These are phyloP conservation scores for Cyclocybe cylindracea DNA, from an alignment of 768 basidiomycete species.

Conservation along the genomic window DNA sequence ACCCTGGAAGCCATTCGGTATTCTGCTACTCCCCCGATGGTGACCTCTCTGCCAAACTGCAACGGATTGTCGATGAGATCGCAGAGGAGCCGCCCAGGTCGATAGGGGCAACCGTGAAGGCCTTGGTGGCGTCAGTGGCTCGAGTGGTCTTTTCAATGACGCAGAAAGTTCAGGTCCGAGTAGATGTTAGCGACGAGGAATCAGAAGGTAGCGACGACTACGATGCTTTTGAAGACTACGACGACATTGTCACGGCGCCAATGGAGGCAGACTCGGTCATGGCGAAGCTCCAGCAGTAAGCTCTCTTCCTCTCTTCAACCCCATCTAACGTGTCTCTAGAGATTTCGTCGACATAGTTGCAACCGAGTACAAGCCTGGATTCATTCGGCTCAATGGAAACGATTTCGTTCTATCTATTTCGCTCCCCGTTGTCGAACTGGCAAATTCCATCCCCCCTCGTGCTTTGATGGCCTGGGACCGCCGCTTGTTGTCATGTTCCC, in stretches of 20 bases:
- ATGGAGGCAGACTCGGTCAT: slow-evolving; percentile 23
- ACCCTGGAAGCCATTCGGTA: slow-evolving; percentile 58
- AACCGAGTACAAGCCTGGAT: slow-evolving; percentile 59
- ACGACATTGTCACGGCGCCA: slow-evolving; percentile 30
- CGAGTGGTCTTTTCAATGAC: slow-evolving; percentile 15
- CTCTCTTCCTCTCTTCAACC: neutral
- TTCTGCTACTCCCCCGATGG: slow-evolving; percentile 56
- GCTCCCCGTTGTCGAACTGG: slow-evolving; percentile 52
- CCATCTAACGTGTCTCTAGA: slow-evolving; percentile 29
- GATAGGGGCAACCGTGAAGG: slow-evolving; percentile 45
- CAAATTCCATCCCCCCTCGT: slow-evolving; percentile 56
- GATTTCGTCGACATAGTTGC: slow-evolving; percentile 64
- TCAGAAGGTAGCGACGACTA: slow-evolving; percentile 38
- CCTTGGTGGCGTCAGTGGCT: slow-evolving; percentile 39
- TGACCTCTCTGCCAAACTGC: slow-evolving; percentile 39
- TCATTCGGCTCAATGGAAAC: slow-evolving; percentile 49
- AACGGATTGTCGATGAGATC: slow-evolving; percentile 45
- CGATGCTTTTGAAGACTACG: slow-evolving; percentile 38
- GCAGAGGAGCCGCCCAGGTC: slow-evolving; percentile 40
- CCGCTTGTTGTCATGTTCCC: slow-evolving; percentile 54
- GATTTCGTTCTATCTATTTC: slow-evolving; percentile 60
- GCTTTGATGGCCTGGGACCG: slow-evolving; percentile 78
- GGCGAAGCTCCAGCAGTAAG: slow-evolving; percentile 32
- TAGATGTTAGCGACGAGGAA: slow-evolving; percentile 24
- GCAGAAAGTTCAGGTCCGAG: slow-evolving; percentile 17